Conservation (phyloP, 176 grass and related monocot species). For the Tillandsia fasciculata region DNA sequence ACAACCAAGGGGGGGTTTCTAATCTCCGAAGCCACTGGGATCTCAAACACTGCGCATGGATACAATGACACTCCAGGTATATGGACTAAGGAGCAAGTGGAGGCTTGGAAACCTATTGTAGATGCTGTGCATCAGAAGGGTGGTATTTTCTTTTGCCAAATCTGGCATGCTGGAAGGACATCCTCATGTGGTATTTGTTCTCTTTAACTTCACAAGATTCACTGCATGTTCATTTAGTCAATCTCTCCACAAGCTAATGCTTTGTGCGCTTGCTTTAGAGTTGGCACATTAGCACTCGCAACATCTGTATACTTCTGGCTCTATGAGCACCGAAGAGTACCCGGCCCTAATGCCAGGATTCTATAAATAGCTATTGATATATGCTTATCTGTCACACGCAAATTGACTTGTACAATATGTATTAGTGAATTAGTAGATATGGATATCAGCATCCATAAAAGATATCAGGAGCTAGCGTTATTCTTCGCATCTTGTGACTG, state of each 20-base stretch:
- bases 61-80: slow-evolving; percentile 38
- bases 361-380: no score
- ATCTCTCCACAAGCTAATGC: background rate
- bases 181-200: slow-evolving; percentile 36
- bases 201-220: background rate
- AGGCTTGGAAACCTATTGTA: slow-evolving; percentile 63
- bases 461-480: no score
- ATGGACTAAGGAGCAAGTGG: slow-evolving; percentile 55
- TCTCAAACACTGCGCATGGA: slow-evolving; percentile 38
- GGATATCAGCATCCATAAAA: no score
- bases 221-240: background rate
- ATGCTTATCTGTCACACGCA: no score
- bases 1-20: slow-evolving; percentile 39
- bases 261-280: background rate
- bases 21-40: slow-evolving; percentile 46
- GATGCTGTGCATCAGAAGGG: slow-evolving; percentile 46
- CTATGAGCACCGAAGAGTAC: no score
- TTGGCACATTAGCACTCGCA: no score
- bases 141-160: slow-evolving; percentile 66
- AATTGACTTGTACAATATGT: no score
- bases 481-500: no score
- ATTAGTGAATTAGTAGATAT: no score
- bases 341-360: no score
- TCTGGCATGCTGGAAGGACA: slow-evolving; percentile 57
- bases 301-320: no score